Conservation (phyloP, 768 basidiomycete genomes). For the Hysterangium stoloniferum region DNA sequence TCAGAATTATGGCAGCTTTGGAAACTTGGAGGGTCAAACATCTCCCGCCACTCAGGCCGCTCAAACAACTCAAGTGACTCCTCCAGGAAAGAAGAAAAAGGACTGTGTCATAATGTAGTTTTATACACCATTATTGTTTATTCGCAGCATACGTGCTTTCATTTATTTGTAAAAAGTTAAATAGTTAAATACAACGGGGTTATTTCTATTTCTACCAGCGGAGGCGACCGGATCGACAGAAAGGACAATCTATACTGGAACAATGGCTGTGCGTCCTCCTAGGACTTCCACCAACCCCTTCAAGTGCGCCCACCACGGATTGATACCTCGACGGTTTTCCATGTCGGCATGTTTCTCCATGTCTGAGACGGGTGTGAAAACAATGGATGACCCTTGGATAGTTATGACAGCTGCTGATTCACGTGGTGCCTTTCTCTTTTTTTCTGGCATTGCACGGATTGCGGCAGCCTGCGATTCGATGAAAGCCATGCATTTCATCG, state of each 20-base stretch:
- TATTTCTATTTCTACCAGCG: background rate
- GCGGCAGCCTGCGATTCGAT: constrained; percentile 71
- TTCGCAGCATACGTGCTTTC: background rate
- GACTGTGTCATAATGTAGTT: constrained; percentile 54
- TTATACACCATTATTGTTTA: background rate
- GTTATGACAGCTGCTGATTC: constrained; percentile 87
- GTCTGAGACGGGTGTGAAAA: constrained; percentile 78
- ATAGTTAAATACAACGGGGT: too few relatives aligned
- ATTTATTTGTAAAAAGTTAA: background rate
- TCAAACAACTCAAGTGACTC: background rate
- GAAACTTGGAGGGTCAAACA: background rate
- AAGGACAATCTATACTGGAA: background rate
- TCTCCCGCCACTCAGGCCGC: background rate
- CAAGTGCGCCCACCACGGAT: constrained; percentile 68
- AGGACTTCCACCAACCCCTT: constrained; percentile 69
- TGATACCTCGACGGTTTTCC: constrained; percentile 76
- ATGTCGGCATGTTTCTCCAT: constrained; percentile 87
- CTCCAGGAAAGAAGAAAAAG: constrained; percentile 29
- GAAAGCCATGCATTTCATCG: constrained; percentile 91
- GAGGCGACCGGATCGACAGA: background rate
- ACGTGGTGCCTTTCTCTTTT: constrained; percentile 44
- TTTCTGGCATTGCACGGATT: constrained; percentile 43
- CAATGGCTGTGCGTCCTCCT: constrained; percentile 22
- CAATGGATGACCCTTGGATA: constrained; percentile 72
- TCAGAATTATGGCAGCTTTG: constrained; percentile 6